Evolutionary conservation across 805 yeast genomes (phyloP), one percentile per base, ranked within the genome.

Genomic region (Sugiyamaella valdiviana): DNA sequence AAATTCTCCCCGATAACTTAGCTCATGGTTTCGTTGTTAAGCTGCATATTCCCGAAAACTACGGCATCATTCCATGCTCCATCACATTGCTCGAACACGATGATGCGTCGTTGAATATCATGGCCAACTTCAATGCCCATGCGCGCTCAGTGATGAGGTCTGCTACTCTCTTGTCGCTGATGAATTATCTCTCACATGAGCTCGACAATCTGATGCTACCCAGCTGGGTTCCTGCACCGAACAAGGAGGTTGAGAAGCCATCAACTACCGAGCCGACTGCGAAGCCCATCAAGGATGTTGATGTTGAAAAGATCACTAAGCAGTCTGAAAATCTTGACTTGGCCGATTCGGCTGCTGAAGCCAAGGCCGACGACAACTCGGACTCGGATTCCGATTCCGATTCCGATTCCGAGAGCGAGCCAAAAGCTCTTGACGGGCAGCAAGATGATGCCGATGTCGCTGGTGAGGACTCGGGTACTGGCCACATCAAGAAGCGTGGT

Each of bases 401-500:
- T 14, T n/a, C 36, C 21, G 47, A 44, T 14, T 9, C 43, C n/a
- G 42, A 39, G 23, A 32, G 36, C 26, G 43, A 40, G 19, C 5
- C 44, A 36, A 15, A 44, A 22, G 22, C 45, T 12, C 41, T 19
- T 5, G 17, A 26, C 26, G 23, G 29, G 9, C 39, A 22, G 19
- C 9, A 10, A 9, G 49, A 17, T 21, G 35, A 17, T 6, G 23
- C 9, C 6, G 36, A 39, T 3, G 44, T 14, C 2, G 44, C 44
- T 22, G 37, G 32, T 17, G 49, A 48, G 4, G 42, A 36, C 15
- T 1, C 12, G 38, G 9, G 49, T 37, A 22, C 48, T 51, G 23
- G 55, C 29, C 36, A 36, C 40, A 35, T 50, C 14, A 36, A 39
- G 42, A 32, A 50, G 20, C 38, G 60, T 35, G 73, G 71, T 20